Base-by-base conservation (phyloP, 352 stramenopile species). In the Globisporangium parvum region DNA sequence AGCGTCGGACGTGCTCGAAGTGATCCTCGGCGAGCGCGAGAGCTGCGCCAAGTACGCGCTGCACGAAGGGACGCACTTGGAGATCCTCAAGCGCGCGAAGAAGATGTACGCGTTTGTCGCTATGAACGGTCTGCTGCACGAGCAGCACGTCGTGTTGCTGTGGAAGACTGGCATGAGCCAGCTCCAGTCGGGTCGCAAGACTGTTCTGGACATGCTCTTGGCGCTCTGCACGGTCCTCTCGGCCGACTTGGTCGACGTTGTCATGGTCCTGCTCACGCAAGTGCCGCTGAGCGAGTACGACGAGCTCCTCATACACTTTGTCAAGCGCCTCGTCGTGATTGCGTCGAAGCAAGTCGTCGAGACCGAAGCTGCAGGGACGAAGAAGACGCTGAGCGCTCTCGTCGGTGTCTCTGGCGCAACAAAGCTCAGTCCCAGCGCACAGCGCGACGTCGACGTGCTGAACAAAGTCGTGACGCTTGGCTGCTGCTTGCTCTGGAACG, bases 401-500 rank as follows among this genome's bases (percentile, higher is more conserved):
- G 75, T 87, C 15, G 79, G 68, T 49, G 80, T 75, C 46, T 66
- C 69, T n/a, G 73, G 64, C 51, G 70, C 80, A 4, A 76, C 70
- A 15, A 85, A 74, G 47, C 60, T 77, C 17, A 80, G 61, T 21
- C 40, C 52, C 31, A 77, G 51, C 45, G 71, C 75, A n/a, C 69
- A 86, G 54, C 88, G 87, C 60, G 80, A 91, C 48, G 59, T 79
- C 2, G 80, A 93, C 26, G 63, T 88, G 2, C 70, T 85, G 15
- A 85, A 73, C 55, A 93, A 93, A 51, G 67, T 93, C 23, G 77
- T 90, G 28, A 75, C 52, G 11, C 56, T 93, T 41, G 83, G 80
- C 21, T 82, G 84, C 17, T 91, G 74, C n/a, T 54, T 93, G 18
- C 75, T 91, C 47, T 93, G 83, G 83, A 91, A 87, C 65, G 79